Evolutionary conservation across 805 yeast genomes (phyloP).

Genomic region (Starmerella gropengiesseri): DNA sequence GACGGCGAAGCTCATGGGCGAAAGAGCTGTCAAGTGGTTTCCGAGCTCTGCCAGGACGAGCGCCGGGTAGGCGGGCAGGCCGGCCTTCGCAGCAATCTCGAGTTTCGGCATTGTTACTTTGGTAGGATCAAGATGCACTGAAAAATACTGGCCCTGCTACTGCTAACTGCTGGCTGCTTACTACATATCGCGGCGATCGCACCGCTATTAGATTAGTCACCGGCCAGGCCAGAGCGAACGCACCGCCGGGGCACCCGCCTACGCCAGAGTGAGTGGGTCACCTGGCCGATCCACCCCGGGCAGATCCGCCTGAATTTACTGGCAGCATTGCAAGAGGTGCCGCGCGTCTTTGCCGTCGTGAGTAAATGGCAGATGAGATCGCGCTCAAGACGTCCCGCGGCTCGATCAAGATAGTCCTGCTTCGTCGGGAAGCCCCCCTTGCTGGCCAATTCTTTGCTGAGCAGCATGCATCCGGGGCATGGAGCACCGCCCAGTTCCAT

Average conservation of each 20-base stretch:
- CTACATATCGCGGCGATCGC: too few relatives aligned
- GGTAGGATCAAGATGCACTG: not conserved
- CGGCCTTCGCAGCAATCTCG: constrained; percentile 77
- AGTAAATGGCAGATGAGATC: not conserved
- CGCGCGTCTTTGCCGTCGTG: not conserved
- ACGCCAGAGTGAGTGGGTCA: too few relatives aligned
- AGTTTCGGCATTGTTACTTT: constrained; percentile 26
- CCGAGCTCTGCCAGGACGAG: constrained; percentile 69
- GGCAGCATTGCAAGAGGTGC: not conserved
- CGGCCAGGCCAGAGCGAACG: too few relatives aligned
- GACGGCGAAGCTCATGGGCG: constrained; percentile 48
- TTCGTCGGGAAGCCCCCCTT: constrained; percentile 10
- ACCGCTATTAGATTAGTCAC: too few relatives aligned
- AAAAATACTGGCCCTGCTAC: not conserved
- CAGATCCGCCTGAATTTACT: too few relatives aligned
- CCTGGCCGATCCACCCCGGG: too few relatives aligned
- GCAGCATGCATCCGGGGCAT: constrained; percentile 7
- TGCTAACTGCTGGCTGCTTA: not conserved
- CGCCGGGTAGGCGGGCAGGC: constrained; percentile 65
- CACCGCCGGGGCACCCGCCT: too few relatives aligned
- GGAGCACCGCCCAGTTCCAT: constrained; percentile 5
- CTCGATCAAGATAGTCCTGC: constrained; percentile 6
- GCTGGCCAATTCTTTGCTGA: constrained; percentile 10
- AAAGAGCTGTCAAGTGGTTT: constrained; percentile 37
- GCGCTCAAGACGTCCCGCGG: not conserved